These are phyloP conservation scores for Termitomyces sp. DNA, from an alignment of 768 basidiomycete genomes.

Conservation along the genomic window DNA sequence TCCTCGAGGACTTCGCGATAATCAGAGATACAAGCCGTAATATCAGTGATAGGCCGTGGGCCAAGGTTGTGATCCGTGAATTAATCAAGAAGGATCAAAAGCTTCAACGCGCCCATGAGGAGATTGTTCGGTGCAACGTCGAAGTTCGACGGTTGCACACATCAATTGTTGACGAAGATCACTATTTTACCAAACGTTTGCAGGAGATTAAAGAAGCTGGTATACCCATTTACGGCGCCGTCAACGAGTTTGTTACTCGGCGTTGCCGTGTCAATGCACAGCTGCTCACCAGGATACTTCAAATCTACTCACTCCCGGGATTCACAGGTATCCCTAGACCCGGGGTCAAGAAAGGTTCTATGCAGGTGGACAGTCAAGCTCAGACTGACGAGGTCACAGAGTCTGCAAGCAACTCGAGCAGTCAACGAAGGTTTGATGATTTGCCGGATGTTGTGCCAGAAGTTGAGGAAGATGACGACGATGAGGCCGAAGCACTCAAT, in stretches of 20 bases:
- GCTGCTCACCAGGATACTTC: neutral
- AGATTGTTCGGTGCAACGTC: slow-evolving; percentile 9
- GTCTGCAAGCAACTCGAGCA: neutral
- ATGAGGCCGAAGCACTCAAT: neutral
- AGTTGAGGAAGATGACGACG: neutral
- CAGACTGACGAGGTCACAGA: neutral
- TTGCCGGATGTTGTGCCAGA: neutral
- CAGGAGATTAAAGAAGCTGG: neutral
- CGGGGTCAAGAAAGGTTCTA: neutral
- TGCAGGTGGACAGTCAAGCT: neutral
- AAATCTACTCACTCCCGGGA: neutral
- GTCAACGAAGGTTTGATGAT: neutral
- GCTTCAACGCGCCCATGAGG: neutral
- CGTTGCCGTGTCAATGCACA: neutral
- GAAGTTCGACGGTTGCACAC: slow-evolving; percentile 24
- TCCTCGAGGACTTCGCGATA: slow-evolving; percentile 27
- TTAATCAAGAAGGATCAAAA: slow-evolving; percentile 16
- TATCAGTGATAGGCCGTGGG: slow-evolving; percentile 23
- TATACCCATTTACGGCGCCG: neutral
- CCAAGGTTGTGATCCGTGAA: slow-evolving; percentile 17
- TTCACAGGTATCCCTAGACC: neutral
- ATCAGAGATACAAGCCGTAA: slow-evolving; percentile 22
- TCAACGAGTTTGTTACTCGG: neutral
- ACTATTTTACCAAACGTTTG: neutral
- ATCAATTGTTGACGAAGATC: slow-evolving; percentile 19